Evolutionary conservation across 2,329 filamentous ascomycete genomes (phyloP).

Genomic region (Teratosphaeria zuluensis): DNA sequence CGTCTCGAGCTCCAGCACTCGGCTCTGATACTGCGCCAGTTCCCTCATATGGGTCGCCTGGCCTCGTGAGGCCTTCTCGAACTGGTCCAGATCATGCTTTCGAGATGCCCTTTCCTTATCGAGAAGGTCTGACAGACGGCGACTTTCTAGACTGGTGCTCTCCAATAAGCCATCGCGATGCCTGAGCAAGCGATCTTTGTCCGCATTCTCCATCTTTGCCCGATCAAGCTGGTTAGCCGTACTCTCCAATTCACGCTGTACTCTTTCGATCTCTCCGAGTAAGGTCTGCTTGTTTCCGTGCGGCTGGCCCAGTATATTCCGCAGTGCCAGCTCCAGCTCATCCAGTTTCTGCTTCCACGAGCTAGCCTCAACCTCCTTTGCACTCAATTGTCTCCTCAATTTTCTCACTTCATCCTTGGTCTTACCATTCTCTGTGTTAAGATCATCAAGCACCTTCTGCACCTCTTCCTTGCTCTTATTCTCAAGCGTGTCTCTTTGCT

Average conservation of each 20-base stretch:
- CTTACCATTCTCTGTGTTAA: slow-evolving; percentile 71
- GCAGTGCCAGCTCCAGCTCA: slow-evolving; percentile 80
- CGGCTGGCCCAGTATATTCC: slow-evolving; percentile 77
- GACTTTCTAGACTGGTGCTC: slow-evolving; percentile 74
- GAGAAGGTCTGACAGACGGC: slow-evolving; percentile 74
- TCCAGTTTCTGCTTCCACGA: slow-evolving; percentile 86
- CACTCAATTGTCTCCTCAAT: slow-evolving; percentile 72
- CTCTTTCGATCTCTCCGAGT: slow-evolving; percentile 70
- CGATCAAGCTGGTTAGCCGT: slow-evolving; percentile 74
- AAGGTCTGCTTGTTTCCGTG: slow-evolving; percentile 78
- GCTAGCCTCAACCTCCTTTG: slow-evolving; percentile 76
- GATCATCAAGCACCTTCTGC: slow-evolving; percentile 83
- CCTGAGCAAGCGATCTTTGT: slow-evolving; percentile 84
- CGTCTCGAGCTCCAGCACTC: slow-evolving; percentile 79
- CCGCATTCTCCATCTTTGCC: slow-evolving; percentile 66
- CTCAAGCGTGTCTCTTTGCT: slow-evolving; percentile 78
- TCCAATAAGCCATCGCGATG: slow-evolving; percentile 84
- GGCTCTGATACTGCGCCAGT: slow-evolving; percentile 72
- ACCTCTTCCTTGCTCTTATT: slow-evolving; percentile 89
- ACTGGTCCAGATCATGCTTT: slow-evolving; percentile 76
- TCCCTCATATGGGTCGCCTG: slow-evolving; percentile 81
- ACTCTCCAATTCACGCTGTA: slow-evolving; percentile 79
- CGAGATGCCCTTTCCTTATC: slow-evolving; percentile 83
- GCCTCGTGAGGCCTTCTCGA: slow-evolving; percentile 79
- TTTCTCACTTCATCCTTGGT: slow-evolving; percentile 79